phyloP scores from a whole-genome alignment of 192 early-diverging fungal species.

The Linnemannia zychae region DNA sequence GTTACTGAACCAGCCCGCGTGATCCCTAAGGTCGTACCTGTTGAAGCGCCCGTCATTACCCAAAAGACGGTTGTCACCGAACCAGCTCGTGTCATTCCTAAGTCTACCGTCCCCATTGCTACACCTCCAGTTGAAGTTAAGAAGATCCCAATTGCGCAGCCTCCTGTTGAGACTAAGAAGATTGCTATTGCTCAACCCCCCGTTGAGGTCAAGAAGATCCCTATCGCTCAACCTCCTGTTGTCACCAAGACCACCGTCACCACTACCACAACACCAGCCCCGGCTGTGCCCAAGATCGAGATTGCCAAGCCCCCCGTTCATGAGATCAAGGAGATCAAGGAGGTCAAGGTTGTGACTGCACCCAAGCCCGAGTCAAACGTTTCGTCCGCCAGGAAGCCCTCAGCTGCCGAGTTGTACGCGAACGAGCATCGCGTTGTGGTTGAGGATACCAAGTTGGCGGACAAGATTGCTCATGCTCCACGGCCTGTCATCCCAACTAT shows the following conservation, averaged over 20 bases:
- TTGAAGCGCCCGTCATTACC: neutral
- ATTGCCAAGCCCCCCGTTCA: neutral
- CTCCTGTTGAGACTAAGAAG: neutral
- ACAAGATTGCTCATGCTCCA: neutral
- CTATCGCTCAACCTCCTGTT: neutral
- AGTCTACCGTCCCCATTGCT: neutral
- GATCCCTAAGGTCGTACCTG: neutral
- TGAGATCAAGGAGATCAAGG: neutral
- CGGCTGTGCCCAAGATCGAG: neutral
- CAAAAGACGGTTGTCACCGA: constrained; percentile 1
- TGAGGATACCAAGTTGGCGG: neutral
- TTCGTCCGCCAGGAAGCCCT: neutral
- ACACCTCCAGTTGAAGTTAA: neutral
- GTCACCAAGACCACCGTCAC: neutral
- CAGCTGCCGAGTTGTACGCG: neutral
- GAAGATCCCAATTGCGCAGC: neutral
- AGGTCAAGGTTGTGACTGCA: neutral
- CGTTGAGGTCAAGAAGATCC: neutral
- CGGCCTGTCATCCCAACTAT: neutral
- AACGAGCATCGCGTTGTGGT: neutral
- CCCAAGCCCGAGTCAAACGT: neutral
- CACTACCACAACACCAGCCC: neutral
- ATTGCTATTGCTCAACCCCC: neutral
- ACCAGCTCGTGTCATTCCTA: neutral
- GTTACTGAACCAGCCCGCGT: neutral